Evolutionary conservation across 2,329 filamentous ascomycete species (phyloP).

Genomic region (Cladorrhinum sp.): DNA sequence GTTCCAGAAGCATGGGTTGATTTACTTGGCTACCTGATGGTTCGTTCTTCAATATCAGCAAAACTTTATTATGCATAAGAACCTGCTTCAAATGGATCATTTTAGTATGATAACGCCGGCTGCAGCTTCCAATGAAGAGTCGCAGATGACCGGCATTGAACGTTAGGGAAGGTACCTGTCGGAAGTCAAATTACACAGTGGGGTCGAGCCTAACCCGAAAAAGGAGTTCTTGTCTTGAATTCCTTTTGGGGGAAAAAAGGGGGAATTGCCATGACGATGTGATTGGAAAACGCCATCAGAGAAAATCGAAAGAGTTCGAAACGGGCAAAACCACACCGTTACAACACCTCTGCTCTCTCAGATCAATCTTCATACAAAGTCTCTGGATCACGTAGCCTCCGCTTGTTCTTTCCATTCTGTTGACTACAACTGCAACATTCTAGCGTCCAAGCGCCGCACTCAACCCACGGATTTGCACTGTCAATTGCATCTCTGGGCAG

Average conservation of each 20-base stretch:
- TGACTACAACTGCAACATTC: neutral
- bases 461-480: neutral
- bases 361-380: neutral
- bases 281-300: neutral
- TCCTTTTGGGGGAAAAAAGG: neutral
- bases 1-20: neutral
- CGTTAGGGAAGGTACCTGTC: neutral
- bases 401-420: neutral
- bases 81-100: neutral
- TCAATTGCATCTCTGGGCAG: neutral
- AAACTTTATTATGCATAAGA: neutral
- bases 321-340: no score
- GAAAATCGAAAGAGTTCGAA: no score
- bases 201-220: neutral
- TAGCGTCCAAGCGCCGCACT: neutral
- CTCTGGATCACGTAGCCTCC: neutral
- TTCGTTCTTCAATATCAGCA: neutral
- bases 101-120: neutral
- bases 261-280: neutral
- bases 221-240: neutral
- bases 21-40: no score
- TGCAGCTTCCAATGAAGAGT: neutral
- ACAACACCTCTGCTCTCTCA: no score
- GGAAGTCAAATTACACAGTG: slow-evolving; percentile 1
- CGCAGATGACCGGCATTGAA: neutral